These are phyloP conservation scores for Warburgia ugandensis DNA, from an alignment of 164 flowering plant genomes.

Conservation along the genomic window DNA sequence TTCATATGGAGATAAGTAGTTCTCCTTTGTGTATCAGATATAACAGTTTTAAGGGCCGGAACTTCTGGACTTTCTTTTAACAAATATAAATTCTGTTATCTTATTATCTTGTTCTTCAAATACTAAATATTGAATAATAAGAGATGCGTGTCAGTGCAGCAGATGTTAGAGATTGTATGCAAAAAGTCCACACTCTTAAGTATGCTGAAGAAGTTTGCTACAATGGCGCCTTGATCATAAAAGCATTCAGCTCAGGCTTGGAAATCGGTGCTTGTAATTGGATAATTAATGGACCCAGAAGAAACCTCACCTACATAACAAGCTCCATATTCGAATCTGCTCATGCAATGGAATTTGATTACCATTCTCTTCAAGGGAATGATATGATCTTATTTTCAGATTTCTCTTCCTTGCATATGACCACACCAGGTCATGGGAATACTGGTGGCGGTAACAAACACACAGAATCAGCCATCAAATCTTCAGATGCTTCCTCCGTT, in stretches of 20 bases:
- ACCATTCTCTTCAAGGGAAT: constrained; percentile 49
- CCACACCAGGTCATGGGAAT: constrained; percentile 5
- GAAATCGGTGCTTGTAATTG: constrained; percentile 90
- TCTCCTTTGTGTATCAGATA: too few species aligned
- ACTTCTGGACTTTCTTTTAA: too few species aligned
- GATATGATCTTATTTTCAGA: constrained; percentile 71
- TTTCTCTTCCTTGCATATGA: constrained; percentile 30
- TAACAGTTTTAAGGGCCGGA: too few species aligned
- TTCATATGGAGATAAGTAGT: too few species aligned
- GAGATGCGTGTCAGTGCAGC: constrained; percentile 58
- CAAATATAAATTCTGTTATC: neutral
- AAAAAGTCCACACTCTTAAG: constrained; percentile 56
- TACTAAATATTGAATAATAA: constrained; percentile 1
- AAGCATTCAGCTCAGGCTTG: constrained; percentile 84
- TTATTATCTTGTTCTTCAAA: neutral
- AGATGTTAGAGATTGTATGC: constrained; percentile 60
- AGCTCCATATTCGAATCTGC: constrained; percentile 54
- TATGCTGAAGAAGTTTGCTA: constrained; percentile 79
- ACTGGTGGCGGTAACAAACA: neutral
- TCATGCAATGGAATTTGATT: constrained; percentile 65
- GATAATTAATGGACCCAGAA: constrained; percentile 47
- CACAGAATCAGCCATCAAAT: neutral
- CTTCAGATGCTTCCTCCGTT: too few species aligned
- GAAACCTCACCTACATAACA: constrained; percentile 43
- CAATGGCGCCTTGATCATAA: constrained; percentile 53